These are phyloP conservation scores for Penicillium sp. DNA, from an alignment of 2,329 filamentous ascomycete species.

Conservation along the genomic window DNA sequence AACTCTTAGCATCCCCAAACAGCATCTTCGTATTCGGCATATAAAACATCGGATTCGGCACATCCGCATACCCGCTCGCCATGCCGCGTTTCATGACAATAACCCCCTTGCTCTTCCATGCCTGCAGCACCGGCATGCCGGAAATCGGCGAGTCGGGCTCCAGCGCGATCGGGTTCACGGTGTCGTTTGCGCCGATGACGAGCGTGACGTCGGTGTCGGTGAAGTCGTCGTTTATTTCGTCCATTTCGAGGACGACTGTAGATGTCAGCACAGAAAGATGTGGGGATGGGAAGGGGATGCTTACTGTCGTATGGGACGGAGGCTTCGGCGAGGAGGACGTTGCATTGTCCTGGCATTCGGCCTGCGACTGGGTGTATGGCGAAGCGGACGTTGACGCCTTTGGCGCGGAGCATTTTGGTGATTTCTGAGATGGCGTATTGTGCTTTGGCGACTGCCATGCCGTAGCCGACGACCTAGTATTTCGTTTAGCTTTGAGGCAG, in stretches of 20 bases:
- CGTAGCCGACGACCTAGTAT: slow-evolving; percentile 68
- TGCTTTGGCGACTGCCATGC: slow-evolving; percentile 91
- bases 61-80: slow-evolving; percentile 85
- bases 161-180: slow-evolving; percentile 83
- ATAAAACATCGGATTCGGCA: slow-evolving; percentile 90
- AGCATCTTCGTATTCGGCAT: slow-evolving; percentile 88
- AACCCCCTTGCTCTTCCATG: slow-evolving; percentile 91
- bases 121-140: slow-evolving; percentile 87
- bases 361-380: slow-evolving; percentile 88
- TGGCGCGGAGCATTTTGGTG: slow-evolving; percentile 66
- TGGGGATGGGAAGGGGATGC: slow-evolving; percentile 14
- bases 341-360: slow-evolving; percentile 90
- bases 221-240: slow-evolving; percentile 94
- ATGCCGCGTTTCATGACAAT: slow-evolving; percentile 91
- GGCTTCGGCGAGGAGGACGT: slow-evolving; percentile 83
- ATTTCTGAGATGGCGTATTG: slow-evolving; percentile 89
- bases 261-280: slow-evolving; percentile 13
- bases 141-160: slow-evolving; percentile 81
- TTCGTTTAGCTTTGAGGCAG: not conserved
- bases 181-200: slow-evolving; percentile 89
- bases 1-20: slow-evolving; percentile 82
- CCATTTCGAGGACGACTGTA: slow-evolving; percentile 79
- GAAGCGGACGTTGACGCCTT: slow-evolving; percentile 78
- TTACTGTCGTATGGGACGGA: slow-evolving; percentile 77
- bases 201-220: slow-evolving; percentile 78